Conservation (phyloP, 1,139 yeast genomes). For the Hansenula lynferdii region DNA sequence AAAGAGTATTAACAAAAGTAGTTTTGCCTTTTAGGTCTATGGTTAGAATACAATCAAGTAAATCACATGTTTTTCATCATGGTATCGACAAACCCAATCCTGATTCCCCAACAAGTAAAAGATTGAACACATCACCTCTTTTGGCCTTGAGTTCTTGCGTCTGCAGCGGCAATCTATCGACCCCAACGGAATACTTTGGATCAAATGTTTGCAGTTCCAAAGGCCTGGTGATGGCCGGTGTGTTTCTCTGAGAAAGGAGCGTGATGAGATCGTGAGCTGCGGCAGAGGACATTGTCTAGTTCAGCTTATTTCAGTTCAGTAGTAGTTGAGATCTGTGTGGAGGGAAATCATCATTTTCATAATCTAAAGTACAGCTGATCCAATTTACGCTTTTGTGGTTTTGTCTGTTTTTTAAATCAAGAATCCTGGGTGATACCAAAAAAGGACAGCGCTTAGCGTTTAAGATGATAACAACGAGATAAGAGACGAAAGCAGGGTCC, state of each 20-base stretch:
- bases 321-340: too few species aligned
- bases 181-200: slow-evolving; percentile 17
- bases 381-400: too few species aligned
- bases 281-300: too few species aligned
- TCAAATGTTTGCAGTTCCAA: slow-evolving; percentile 2
- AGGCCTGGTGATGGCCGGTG: neutral
- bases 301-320: too few species aligned
- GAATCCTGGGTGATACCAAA: too few species aligned
- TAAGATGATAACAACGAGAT: too few species aligned
- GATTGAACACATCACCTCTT: slow-evolving; percentile 48
- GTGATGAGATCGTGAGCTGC: too few species aligned
- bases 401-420: too few species aligned
- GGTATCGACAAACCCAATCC: slow-evolving; percentile 38
- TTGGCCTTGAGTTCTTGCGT: slow-evolving; percentile 27
- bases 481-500: too few species aligned
- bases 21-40: slow-evolving; percentile 29
- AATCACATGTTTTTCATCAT: neutral
- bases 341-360: too few species aligned
- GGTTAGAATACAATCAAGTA: neutral
- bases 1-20: slow-evolving; percentile 56
- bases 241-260: neutral
- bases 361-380: too few species aligned
- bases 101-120: slow-evolving; percentile 56
- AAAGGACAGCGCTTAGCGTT: too few species aligned
- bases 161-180: slow-evolving; percentile 24